These are phyloP conservation scores for Eragrostis tef DNA, from an alignment of 202 grass and related monocot genomes.

Conservation along the genomic window DNA sequence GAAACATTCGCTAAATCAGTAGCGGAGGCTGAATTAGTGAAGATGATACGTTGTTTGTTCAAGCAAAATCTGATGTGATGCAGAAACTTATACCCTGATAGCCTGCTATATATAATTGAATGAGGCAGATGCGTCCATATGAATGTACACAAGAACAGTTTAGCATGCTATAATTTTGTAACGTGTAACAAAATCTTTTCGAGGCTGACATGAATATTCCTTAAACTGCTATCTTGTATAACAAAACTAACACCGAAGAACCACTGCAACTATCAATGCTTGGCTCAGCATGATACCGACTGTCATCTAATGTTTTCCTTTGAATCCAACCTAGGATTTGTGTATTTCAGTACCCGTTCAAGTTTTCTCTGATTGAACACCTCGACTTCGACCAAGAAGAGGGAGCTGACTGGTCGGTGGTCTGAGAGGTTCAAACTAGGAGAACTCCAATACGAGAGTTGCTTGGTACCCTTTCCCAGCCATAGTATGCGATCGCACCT, in stretches of 20 bases:
- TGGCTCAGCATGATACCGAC: too few relatives aligned
- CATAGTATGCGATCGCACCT: conserved; percentile 75
- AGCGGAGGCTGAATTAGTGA: neutral
- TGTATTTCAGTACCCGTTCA: conserved; percentile 22
- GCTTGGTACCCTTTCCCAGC: conserved; percentile 61
- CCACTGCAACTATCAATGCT: neutral
- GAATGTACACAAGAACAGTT: neutral
- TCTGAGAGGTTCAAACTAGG: conserved; percentile 62
- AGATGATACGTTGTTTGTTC: neutral
- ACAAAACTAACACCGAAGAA: neutral
- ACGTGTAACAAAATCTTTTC: neutral
- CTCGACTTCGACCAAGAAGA: conserved; percentile 64
- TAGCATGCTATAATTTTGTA: neutral
- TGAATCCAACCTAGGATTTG: conserved; percentile 18
- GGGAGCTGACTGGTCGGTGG: conserved; percentile 59
- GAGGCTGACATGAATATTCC: neutral
- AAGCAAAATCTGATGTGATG: too few relatives aligned
- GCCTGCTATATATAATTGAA: neutral
- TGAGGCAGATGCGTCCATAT: neutral
- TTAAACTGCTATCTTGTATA: neutral
- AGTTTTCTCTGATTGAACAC: conserved; percentile 59
- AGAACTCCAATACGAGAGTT: conserved; percentile 64
- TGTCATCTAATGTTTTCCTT: neutral
- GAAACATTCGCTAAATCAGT: neutral
- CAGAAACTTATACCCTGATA: too few relatives aligned